Conservation (phyloP, 805 yeast genomes). For the Cyberlindnera americana region DNA sequence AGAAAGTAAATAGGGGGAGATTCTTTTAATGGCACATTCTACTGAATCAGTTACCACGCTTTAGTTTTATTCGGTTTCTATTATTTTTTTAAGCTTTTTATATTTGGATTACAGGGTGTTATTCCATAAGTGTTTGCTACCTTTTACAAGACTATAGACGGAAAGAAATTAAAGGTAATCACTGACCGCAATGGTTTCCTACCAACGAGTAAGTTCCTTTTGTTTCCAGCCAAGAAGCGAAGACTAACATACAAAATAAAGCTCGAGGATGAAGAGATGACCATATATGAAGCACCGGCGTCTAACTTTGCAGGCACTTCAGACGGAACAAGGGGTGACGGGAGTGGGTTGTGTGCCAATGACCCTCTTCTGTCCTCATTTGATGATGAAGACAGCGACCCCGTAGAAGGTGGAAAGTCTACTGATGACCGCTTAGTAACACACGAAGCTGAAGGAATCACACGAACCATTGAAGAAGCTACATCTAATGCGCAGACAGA, state of each 20-base stretch:
- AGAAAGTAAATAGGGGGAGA: no score
- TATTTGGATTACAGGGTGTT: no score
- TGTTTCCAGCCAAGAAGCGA: background rate
- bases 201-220: conserved; percentile 3
- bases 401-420: conserved; percentile 6
- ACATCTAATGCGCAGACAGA: conserved; percentile 3
- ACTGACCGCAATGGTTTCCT: background rate
- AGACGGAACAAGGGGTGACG: conserved; percentile 1
- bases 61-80: no score
- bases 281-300: conserved; percentile 7
- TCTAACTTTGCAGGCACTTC: conserved; percentile 4
- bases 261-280: conserved; percentile 11
- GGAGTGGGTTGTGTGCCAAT: background rate
- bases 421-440: conserved; percentile 13
- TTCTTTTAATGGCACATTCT: no score
- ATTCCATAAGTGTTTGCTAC: no score
- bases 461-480: conserved; percentile 10
- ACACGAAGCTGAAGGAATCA: conserved; percentile 5
- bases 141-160: no score
- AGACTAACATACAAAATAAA: background rate
- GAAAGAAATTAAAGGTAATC: background rate
- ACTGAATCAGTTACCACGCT: no score
- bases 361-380: conserved; percentile 14
- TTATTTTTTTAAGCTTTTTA: no score
- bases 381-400: conserved; percentile 7